Percentiles rank a stretch among this genome's conserved stretches.
These are phyloP conservation scores for Mycena galericulata DNA, from an alignment of 768 basidiomycete species.

Conservation along the genomic window DNA sequence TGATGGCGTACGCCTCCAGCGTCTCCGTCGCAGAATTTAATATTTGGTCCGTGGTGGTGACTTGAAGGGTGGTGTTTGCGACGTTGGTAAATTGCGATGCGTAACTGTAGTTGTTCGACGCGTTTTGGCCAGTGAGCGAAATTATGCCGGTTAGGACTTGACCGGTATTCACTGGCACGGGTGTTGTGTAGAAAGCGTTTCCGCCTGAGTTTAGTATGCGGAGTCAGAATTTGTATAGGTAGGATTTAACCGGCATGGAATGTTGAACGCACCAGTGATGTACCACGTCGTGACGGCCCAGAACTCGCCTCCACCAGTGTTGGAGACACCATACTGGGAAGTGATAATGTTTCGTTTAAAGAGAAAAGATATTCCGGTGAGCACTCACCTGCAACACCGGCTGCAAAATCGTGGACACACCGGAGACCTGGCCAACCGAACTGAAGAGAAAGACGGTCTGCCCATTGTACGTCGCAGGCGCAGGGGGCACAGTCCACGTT, in stretches of 20 bases:
- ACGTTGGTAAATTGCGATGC: too few species aligned
- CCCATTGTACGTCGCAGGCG: constrained; percentile 22
- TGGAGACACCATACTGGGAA: constrained; percentile 22
- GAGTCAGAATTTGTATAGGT: too few species aligned
- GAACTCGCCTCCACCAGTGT: constrained; percentile 24
- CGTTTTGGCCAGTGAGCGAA: not conserved
- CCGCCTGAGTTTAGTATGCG: too few species aligned
- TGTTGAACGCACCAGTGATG: not conserved
- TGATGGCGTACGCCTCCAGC: constrained; percentile 5
- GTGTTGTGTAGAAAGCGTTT: constrained; percentile 4
- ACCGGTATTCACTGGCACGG: constrained; percentile 4
- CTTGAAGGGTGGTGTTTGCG: too few species aligned
- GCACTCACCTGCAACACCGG: constrained; percentile 23
- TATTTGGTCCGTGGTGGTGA: not conserved
- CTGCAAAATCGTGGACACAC: constrained; percentile 21
- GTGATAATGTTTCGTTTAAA: not conserved
- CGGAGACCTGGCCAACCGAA: constrained; percentile 3
- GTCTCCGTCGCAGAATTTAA: constrained; percentile 5
- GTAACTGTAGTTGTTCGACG: constrained; percentile 18
- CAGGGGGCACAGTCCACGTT: constrained; percentile 28
- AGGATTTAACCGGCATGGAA: too few species aligned
- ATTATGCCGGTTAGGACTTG: constrained; percentile 10
- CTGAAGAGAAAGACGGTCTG: constrained; percentile 34
- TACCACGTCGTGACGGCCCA: constrained; percentile 27
- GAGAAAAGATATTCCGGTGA: too few species aligned